A percentile compares a stretch with the other conserved stretches of the same genome.
Evolutionary conservation across 495 filamentous ascomycete species (phyloP).

Genomic region (Clavariopsis aquatica): DNA sequence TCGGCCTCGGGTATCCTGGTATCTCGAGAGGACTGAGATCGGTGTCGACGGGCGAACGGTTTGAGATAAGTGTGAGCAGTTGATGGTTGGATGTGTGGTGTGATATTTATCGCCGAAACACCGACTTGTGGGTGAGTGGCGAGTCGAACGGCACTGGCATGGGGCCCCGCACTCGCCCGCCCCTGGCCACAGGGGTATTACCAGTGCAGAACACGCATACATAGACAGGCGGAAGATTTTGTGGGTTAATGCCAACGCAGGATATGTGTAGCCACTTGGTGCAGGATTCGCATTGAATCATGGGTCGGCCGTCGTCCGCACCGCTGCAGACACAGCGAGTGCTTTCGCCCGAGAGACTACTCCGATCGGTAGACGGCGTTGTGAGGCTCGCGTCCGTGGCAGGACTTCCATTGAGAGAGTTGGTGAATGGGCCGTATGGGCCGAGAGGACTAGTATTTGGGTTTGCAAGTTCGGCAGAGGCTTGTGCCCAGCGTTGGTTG

Average conservation of each 20-base stretch:
- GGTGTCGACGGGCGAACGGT: conserved; percentile 1
- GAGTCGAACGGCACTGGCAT: conserved; percentile 30
- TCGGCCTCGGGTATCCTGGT: conserved; percentile 29
- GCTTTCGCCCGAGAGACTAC: conserved; percentile 54
- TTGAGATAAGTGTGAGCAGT: neutral
- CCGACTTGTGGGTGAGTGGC: conserved; percentile 36
- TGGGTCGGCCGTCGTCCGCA: conserved; percentile 65
- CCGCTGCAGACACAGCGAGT: conserved; percentile 76
- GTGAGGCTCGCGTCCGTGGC: conserved; percentile 66
- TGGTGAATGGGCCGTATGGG: conserved; percentile 31
- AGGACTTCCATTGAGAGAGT: conserved; percentile 57
- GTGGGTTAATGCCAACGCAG: conserved; percentile 70
- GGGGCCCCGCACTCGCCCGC: conserved; percentile 60
- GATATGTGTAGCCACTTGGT: conserved; percentile 79
- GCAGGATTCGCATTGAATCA: conserved; percentile 91
- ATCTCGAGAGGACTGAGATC: conserved; percentile 8
- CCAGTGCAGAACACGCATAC: conserved; percentile 76
- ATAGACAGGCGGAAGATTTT: conserved; percentile 70
- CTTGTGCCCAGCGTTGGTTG: conserved; percentile 47
- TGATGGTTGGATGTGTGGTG: neutral
- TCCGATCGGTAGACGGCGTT: conserved; percentile 66
- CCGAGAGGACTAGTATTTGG: conserved; percentile 15
- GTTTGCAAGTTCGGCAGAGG: conserved; percentile 41
- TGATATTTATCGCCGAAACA: conserved; percentile 21
- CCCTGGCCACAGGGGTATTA: conserved; percentile 68